Percentiles rank a stretch among this genome's conserved stretches.
Evolutionary conservation across 306 rosid genomes (phyloP).

Genomic region (Malus fusca): DNA sequence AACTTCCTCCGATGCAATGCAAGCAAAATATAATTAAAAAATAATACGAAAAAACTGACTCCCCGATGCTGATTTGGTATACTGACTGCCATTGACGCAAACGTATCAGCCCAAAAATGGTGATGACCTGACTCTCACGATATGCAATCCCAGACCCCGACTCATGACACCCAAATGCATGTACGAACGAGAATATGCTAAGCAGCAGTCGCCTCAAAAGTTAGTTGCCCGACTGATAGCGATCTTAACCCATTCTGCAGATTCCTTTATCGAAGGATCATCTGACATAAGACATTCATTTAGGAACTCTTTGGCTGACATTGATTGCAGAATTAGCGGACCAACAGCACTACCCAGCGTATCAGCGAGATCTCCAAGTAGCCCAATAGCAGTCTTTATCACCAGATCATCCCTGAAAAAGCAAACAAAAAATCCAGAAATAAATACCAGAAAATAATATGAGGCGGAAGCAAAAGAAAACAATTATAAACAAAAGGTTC

Average conservation of each 20-base stretch:
- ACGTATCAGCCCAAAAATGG: constrained; percentile 58
- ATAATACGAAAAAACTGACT: constrained; percentile 27
- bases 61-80: constrained; percentile 44
- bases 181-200: constrained; percentile 45
- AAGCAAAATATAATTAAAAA: constrained; percentile 28
- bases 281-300: constrained; percentile 78
- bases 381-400: constrained; percentile 83
- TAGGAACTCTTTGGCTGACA: constrained; percentile 79
- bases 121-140: constrained; percentile 78
- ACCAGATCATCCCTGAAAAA: constrained; percentile 76
- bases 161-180: constrained; percentile 71
- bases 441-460: not conserved
- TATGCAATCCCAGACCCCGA: constrained; percentile 81
- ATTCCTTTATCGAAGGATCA: constrained; percentile 73
- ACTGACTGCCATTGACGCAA: constrained; percentile 38
- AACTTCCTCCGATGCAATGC: constrained; percentile 52
- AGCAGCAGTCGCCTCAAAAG: constrained; percentile 43
- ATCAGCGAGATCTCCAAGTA: constrained; percentile 91
- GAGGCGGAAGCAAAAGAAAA: not conserved
- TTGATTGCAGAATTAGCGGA: constrained; percentile 71
- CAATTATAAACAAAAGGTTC: not conserved
- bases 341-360: constrained; percentile 68
- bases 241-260: constrained; percentile 93
- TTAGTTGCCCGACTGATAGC: constrained; percentile 74
- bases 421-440: constrained; percentile 1